Conservation (phyloP, 179 eudicot species). For the Spergularia azorica region DNA sequence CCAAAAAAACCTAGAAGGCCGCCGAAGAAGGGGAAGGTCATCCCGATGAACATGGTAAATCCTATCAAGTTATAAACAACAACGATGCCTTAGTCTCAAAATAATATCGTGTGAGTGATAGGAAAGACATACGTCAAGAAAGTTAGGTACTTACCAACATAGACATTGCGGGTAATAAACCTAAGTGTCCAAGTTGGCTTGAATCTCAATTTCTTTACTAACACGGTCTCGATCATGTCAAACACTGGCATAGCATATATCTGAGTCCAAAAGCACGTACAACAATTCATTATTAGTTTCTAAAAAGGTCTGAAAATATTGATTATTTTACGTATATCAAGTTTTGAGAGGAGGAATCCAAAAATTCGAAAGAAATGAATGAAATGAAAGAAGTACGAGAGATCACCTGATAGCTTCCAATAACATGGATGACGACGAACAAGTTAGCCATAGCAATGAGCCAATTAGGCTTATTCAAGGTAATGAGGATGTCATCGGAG, state of each 20-base stretch:
- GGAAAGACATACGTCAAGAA: background rate
- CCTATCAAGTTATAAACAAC: slow-evolving; percentile 32
- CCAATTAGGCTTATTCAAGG: slow-evolving; percentile 37
- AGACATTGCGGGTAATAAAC: slow-evolving; percentile 38
- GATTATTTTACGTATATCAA: too few relatives aligned
- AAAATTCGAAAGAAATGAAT: background rate
- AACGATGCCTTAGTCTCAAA: background rate
- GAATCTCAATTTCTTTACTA: slow-evolving; percentile 44
- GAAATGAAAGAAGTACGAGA: background rate
- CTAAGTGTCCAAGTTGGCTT: slow-evolving; percentile 35
- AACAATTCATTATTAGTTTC: background rate
- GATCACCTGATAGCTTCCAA: slow-evolving; percentile 46
- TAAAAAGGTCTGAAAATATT: too few relatives aligned
- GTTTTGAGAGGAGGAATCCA: too few relatives aligned
- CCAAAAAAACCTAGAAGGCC: slow-evolving; percentile 79
- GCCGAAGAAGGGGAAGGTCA: slow-evolving; percentile 77
- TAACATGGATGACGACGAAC: slow-evolving; percentile 45
- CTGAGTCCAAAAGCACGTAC: background rate
- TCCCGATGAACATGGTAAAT: slow-evolving; percentile 61
- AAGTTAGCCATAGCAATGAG: slow-evolving; percentile 40
- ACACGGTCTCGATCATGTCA: slow-evolving; percentile 47
- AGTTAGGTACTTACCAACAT: slow-evolving; percentile 36
- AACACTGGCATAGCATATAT: slow-evolving; percentile 50
- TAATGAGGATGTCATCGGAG: slow-evolving; percentile 28
- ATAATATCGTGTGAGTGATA: background rate